phyloP scores from a whole-genome alignment of 225 moss, liverwort and hornwort species.

The Lunularia cruciata region DNA sequence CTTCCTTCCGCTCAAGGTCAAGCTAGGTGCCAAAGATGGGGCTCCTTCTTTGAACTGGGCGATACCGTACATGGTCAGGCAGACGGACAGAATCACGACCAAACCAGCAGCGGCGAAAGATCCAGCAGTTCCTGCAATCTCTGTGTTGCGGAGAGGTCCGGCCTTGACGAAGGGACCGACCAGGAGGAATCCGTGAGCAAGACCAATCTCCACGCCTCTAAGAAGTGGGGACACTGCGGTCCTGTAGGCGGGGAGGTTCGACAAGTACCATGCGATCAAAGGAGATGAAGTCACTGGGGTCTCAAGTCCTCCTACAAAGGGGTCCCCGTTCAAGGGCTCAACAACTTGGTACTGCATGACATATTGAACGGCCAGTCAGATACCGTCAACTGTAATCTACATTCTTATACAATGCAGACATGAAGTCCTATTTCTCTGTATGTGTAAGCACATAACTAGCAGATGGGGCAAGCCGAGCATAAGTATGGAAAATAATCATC shows the following conservation, averaged over 20 bases:
- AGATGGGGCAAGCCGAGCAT: neutral
- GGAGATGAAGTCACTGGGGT: conserved; percentile 93
- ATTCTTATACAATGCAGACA: too few relatives aligned
- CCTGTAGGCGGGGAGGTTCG: conserved; percentile 93
- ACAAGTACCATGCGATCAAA: conserved; percentile 87
- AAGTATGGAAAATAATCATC: neutral
- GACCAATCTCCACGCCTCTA: conserved; percentile 86
- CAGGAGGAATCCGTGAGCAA: conserved; percentile 85
- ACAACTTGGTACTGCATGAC: conserved; percentile 76
- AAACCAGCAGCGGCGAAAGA: conserved; percentile 72
- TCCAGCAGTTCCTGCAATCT: conserved; percentile 72
- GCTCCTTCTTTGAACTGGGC: conserved; percentile 91
- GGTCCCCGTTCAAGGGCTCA: conserved; percentile 88
- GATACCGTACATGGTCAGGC: conserved; percentile 92
- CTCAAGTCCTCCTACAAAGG: conserved; percentile 89
- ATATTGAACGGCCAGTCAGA: neutral
- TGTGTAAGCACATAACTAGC: neutral
- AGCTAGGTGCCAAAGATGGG: conserved; percentile 59
- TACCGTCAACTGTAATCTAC: neutral
- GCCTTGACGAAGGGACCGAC: conserved; percentile 82
- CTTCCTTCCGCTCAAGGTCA: conserved; percentile 80
- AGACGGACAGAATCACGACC: conserved; percentile 73
- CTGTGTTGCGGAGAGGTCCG: conserved; percentile 74
- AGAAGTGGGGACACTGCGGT: conserved; percentile 84
- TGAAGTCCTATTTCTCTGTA: neutral